phyloP scores from a whole-genome alignment of 495 filamentous ascomycete species.

The Astrothelium subdiscretum region DNA sequence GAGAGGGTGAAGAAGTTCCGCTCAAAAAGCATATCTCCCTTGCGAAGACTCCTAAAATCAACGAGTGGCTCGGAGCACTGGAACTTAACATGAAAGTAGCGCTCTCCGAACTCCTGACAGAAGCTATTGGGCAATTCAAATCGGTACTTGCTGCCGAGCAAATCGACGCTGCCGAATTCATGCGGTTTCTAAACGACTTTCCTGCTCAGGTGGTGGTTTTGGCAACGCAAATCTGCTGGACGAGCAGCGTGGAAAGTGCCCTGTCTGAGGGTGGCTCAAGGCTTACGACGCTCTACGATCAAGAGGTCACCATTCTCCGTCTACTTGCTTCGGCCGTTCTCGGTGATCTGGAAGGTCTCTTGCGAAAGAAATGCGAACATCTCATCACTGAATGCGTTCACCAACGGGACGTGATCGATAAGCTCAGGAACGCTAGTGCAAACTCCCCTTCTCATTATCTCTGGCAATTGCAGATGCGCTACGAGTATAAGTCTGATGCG shows the following conservation, averaged over 20 bases:
- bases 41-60: constrained; percentile 86
- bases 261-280: constrained; percentile 54
- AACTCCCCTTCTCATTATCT: constrained; percentile 70
- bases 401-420: constrained; percentile 82
- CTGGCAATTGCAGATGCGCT: constrained; percentile 98
- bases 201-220: constrained; percentile 94
- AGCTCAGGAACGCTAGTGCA: constrained; percentile 63
- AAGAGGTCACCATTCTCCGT: constrained; percentile 67
- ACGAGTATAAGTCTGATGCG: constrained; percentile 70
- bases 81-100: constrained; percentile 91
- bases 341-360: constrained; percentile 73
- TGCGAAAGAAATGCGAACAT: constrained; percentile 93
- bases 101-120: constrained; percentile 76
- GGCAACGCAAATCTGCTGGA: constrained; percentile 93
- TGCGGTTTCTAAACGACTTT: constrained; percentile 63
- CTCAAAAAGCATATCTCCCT: constrained; percentile 85
- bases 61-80: constrained; percentile 88
- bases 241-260: constrained; percentile 63
- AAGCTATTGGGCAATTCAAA: constrained; percentile 68
- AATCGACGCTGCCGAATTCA: constrained; percentile 56
- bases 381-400: constrained; percentile 98
- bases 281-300: constrained; percentile 57
- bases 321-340: constrained; percentile 82
- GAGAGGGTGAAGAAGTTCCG: constrained; percentile 83
- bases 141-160: constrained; percentile 54